phyloP scores from a whole-genome alignment of 306 rosid genomes.

The Mimosa bimucronata region DNA sequence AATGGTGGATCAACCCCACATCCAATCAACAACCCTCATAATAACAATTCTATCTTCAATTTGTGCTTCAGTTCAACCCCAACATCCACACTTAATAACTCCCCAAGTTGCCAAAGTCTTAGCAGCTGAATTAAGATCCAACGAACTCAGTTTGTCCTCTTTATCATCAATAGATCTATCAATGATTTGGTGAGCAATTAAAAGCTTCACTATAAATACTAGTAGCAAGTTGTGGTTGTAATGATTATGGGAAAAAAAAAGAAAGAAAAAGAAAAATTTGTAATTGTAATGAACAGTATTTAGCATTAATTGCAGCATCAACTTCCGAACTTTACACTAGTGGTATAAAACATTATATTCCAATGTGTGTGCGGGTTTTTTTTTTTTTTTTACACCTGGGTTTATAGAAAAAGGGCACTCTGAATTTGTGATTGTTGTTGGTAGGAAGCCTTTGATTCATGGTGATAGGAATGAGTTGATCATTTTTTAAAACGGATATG shows the following conservation, averaged over 20 bases:
- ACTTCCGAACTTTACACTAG: not conserved
- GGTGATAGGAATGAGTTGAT: not conserved
- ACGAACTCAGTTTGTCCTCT: not conserved
- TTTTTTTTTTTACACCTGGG: too few relatives aligned
- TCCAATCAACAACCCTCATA: slow-evolving; percentile 24
- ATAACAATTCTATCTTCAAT: slow-evolving; percentile 25
- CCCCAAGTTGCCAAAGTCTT: slow-evolving; percentile 21
- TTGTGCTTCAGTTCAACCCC: slow-evolving; percentile 28
- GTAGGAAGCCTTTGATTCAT: not conserved
- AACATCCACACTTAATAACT: slow-evolving; percentile 22
- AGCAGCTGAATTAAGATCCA: slow-evolving; percentile 1
- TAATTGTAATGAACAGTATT: not conserved
- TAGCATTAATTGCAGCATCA: not conserved
- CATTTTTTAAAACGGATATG: not conserved
- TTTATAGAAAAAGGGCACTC: not conserved
- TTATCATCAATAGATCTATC: not conserved
- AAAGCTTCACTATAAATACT: slow-evolving; percentile 1
- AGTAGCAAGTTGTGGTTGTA: not conserved
- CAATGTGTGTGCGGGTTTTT: too few relatives aligned
- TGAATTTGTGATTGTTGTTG: not conserved
- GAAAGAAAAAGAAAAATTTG: not conserved
- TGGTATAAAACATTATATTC: not conserved
- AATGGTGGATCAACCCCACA: slow-evolving; percentile 30
- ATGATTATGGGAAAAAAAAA: not conserved
- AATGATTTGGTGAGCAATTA: not conserved